Evolutionary conservation across 225 moss, liverwort and hornwort species (phyloP).

Genomic region (Thuidium tamariscinum): DNA sequence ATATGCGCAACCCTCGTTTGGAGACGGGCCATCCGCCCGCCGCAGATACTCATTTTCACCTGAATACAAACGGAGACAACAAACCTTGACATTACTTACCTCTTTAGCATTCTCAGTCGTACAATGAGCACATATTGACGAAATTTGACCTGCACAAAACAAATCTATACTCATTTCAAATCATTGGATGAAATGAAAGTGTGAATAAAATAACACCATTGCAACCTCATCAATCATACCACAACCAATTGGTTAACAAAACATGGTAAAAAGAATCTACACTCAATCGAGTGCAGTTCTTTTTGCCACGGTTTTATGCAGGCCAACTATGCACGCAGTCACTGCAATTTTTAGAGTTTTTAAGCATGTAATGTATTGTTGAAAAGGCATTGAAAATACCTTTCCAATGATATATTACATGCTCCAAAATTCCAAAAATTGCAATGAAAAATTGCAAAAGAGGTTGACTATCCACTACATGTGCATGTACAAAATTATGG

Average conservation of each 20-base stretch:
- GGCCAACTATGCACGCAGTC: no score
- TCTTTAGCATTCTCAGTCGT: not conserved
- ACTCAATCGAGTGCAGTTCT: no score
- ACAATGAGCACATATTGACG: not conserved
- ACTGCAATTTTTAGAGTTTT: no score
- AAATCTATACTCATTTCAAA: not conserved
- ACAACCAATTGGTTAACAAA: not conserved
- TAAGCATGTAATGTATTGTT: no score
- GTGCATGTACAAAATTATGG: no score
- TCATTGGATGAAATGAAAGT: not conserved
- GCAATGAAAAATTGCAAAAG: no score
- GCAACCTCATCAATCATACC: not conserved
- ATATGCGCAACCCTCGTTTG: slow-evolving; percentile 74
- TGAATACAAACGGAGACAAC: slow-evolving; percentile 11
- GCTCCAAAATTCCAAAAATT: no score
- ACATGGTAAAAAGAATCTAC: no score
- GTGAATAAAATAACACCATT: not conserved
- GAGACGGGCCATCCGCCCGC: slow-evolving; percentile 61
- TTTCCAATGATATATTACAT: no score
- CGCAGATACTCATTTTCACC: slow-evolving; percentile 88
- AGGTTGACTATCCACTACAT: no score
- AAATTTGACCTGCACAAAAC: not conserved
- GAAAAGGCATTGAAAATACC: no score
- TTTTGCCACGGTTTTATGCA: no score
- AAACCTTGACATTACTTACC: not conserved